These are phyloP conservation scores for Kwoniella dendrophila DNA, from an alignment of 768 basidiomycete species.

Conservation along the genomic window DNA sequence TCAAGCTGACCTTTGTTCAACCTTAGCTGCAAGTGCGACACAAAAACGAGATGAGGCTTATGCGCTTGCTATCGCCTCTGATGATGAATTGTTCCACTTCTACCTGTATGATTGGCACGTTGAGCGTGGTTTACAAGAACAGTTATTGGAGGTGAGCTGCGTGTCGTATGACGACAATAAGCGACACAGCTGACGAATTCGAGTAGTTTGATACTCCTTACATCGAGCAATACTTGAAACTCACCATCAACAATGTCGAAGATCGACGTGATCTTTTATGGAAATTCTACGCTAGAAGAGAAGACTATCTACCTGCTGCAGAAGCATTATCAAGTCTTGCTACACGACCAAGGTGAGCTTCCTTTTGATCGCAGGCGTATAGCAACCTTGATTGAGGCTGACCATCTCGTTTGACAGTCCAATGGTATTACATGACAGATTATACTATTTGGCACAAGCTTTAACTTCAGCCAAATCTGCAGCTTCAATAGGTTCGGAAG, in stretches of 20 bases:
- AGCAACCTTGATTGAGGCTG: background rate
- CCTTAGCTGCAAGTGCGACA: slow-evolving; percentile 59
- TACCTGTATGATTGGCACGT: slow-evolving; percentile 95
- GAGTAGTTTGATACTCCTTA: slow-evolving; percentile 71
- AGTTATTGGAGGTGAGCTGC: slow-evolving; percentile 76
- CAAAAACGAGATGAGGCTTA: slow-evolving; percentile 81
- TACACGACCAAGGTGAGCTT: slow-evolving; percentile 65
- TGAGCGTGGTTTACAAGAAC: slow-evolving; percentile 73
- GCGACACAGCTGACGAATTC: slow-evolving; percentile 16
- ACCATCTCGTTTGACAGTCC: slow-evolving; percentile 17
- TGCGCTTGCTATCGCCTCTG: slow-evolving; percentile 76
- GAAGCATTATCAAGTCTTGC: slow-evolving; percentile 80
- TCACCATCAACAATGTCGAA: slow-evolving; percentile 36
- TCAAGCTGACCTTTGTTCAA: slow-evolving; percentile 2
- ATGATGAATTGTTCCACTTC: slow-evolving; percentile 92
- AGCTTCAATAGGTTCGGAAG: slow-evolving; percentile 75
- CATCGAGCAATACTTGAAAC: slow-evolving; percentile 81
- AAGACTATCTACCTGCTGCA: slow-evolving; percentile 82
- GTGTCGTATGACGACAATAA: slow-evolving; percentile 1
- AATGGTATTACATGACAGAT: slow-evolving; percentile 65
- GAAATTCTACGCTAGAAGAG: slow-evolving; percentile 95
- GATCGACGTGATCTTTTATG: slow-evolving; percentile 69
- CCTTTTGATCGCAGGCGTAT: background rate
- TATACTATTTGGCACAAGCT: slow-evolving; percentile 91
- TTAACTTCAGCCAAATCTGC: slow-evolving; percentile 96